A percentile compares a stretch with the other conserved stretches of the same genome.
Evolutionary conservation across 176 grass and related monocot species (phyloP).

Genomic region (Cenchrus americanus): DNA sequence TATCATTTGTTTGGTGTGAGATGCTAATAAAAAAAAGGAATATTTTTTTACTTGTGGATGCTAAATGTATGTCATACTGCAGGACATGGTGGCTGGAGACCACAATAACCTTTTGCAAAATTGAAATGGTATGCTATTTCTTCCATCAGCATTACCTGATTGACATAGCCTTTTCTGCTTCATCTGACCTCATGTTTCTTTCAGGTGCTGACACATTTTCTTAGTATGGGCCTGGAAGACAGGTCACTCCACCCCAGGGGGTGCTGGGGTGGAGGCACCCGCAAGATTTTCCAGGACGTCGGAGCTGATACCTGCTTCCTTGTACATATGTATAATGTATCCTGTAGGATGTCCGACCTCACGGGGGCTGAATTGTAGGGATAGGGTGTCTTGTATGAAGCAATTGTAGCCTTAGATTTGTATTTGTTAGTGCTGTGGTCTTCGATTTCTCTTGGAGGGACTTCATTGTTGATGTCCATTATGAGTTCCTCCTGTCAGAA

Average conservation of each 20-base stretch:
- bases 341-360: constrained; percentile 40
- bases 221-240: not conserved
- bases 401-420: constrained; percentile 46
- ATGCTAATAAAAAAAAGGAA: not conserved
- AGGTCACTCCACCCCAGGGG: not conserved
- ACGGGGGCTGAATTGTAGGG: constrained; percentile 49
- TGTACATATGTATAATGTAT: constrained; percentile 78
- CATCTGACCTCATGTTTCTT: constrained; percentile 1
- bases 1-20: constrained; percentile 3
- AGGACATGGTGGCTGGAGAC: constrained; percentile 86
- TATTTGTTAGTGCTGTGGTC: constrained; percentile 40
- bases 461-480: constrained; percentile 31
- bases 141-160: not conserved
- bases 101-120: constrained; percentile 54
- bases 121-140: constrained; percentile 35
- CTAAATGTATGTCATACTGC: constrained; percentile 44
- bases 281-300: not conserved
- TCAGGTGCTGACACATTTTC: constrained; percentile 9
- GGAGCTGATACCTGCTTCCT: constrained; percentile 18
- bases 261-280: not conserved
- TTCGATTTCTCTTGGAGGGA: constrained; percentile 12
- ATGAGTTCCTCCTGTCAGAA: constrained; percentile 1
- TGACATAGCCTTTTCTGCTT: not conserved
- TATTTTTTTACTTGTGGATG: constrained; percentile 1
- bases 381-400: constrained; percentile 47